phyloP scores from a whole-genome alignment of 2,329 filamentous ascomycete genomes.

The Dothidotthia symphoricarpi region DNA sequence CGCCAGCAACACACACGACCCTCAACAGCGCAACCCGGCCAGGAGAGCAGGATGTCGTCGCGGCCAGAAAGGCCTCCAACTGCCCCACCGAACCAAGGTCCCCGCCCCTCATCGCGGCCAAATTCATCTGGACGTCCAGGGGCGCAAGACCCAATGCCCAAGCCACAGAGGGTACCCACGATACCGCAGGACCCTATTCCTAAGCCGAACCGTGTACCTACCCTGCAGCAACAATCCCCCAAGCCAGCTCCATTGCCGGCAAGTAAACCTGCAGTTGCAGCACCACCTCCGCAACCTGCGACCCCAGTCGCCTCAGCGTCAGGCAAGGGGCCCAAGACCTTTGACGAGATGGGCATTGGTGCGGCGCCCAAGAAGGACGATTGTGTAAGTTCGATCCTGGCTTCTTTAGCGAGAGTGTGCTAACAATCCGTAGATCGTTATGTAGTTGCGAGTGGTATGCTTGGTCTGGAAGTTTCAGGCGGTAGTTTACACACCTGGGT shows the following conservation, averaged over 20 bases:
- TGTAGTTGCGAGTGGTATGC: constrained; percentile 15
- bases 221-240: constrained; percentile 20
- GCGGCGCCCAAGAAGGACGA: constrained; percentile 79
- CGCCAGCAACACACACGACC: constrained; percentile 39
- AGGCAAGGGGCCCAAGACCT: constrained; percentile 84
- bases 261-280: constrained; percentile 22
- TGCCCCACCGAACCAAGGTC: constrained; percentile 16
- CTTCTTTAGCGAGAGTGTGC: background rate
- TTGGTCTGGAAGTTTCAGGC: background rate
- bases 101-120: constrained; percentile 23
- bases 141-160: constrained; percentile 25
- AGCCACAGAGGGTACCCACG: constrained; percentile 21
- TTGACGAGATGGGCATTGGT: constrained; percentile 97
- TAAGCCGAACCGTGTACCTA: constrained; percentile 21
- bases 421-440: constrained; percentile 27
- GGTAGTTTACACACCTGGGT: constrained; percentile 20
- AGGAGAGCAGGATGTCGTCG: constrained; percentile 32
- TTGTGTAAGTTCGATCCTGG: constrained; percentile 64
- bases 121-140: constrained; percentile 33
- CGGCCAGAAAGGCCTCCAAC: constrained; percentile 28
- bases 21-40: constrained; percentile 36
- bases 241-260: constrained; percentile 19
- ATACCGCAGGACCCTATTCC: constrained; percentile 22
- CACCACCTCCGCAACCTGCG: constrained; percentile 29
- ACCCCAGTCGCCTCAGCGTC: constrained; percentile 39